Evolutionary conservation across 164 flowering plant species (phyloP).

Genomic region (Vitis labrusca): DNA sequence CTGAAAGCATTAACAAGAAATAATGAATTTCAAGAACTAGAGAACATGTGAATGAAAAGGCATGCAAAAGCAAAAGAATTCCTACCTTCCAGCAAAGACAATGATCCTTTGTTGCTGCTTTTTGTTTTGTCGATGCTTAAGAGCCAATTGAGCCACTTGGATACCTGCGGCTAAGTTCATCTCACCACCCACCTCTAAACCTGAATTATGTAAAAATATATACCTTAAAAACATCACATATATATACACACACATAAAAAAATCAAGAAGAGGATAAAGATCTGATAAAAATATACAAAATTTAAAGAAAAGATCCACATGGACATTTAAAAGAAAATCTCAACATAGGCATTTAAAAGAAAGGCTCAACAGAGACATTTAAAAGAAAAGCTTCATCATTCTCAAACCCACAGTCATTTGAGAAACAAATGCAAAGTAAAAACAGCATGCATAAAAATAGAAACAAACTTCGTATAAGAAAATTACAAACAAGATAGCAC

Average conservation of each 20-base stretch:
- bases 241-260: not conserved
- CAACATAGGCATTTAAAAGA: not conserved
- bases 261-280: not conserved
- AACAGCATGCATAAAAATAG: not conserved
- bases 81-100: conserved; percentile 96
- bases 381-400: no score
- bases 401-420: no score
- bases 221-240: not conserved
- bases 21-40: not conserved
- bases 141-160: conserved; percentile 93
- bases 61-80: not conserved
- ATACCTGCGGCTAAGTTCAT: conserved; percentile 88
- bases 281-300: not conserved
- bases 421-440: not conserved
- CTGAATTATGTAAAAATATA: conserved; percentile 30
- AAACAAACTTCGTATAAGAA: not conserved
- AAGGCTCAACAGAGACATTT: not conserved
- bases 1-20: conserved; percentile 31
- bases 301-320: not conserved
- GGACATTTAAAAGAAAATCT: not conserved
- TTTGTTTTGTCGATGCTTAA: conserved; percentile 95
- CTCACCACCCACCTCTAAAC: conserved; percentile 89
- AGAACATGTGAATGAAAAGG: not conserved
- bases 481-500: not conserved
- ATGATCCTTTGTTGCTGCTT: conserved; percentile 94